Evolutionary conservation across 2,329 filamentous ascomycete species (phyloP).

Genomic region (Fusarium dimerum): DNA sequence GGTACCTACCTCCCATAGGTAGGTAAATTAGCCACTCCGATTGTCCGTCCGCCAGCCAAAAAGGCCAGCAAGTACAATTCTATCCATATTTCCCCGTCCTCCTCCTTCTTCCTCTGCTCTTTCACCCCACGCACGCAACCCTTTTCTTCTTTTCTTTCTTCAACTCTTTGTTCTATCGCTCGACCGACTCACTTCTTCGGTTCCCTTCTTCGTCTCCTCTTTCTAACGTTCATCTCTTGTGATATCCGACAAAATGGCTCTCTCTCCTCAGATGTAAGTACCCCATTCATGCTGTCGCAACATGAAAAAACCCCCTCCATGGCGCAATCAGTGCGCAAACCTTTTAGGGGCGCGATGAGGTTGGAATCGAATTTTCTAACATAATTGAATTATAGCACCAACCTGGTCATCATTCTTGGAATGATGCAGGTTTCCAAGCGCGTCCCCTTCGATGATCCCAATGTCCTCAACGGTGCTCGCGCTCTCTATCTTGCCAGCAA

Average conservation of each 20-base stretch:
- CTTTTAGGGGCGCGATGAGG: constrained; percentile 15
- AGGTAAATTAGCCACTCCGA: constrained; percentile 2
- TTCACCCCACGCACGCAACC: background rate
- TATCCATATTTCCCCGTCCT: constrained; percentile 18
- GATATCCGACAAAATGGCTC: constrained; percentile 53
- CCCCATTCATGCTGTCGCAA: background rate
- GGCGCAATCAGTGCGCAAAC: constrained; percentile 8
- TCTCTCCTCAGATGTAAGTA: constrained; percentile 66
- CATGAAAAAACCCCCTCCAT: too few relatives aligned
- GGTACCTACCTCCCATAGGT: too few relatives aligned
- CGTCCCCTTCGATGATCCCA: constrained; percentile 86
- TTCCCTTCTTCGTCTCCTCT: too few relatives aligned
- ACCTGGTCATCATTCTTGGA: constrained; percentile 90
- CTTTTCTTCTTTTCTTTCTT: constrained; percentile 5
- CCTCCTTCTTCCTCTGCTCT: background rate
- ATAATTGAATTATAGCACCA: constrained; percentile 61
- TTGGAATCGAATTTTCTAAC: constrained; percentile 25
- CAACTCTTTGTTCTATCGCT: constrained; percentile 5
- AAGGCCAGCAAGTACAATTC: constrained; percentile 32
- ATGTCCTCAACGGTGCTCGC: constrained; percentile 58
- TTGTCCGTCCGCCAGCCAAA: constrained; percentile 13
- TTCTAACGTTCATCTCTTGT: too few relatives aligned
- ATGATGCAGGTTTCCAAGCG: constrained; percentile 99
- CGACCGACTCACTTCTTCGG: too few relatives aligned
- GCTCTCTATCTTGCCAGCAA: constrained; percentile 63